Evolutionary conservation across 495 filamentous ascomycete species (phyloP).

Genomic region (Xylaria curta): DNA sequence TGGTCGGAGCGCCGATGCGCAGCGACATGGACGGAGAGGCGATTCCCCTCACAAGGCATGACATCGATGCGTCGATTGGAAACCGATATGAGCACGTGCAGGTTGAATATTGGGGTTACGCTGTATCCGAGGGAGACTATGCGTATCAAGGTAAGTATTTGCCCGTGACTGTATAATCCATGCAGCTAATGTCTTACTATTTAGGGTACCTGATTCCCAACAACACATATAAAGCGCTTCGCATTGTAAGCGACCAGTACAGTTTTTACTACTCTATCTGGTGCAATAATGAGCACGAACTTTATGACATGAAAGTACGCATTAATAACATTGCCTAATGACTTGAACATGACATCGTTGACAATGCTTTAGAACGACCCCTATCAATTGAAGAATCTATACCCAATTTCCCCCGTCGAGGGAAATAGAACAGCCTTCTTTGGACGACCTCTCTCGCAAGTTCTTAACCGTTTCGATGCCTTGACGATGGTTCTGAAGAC

Average conservation of each 20-base stretch:
- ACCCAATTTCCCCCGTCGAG: neutral
- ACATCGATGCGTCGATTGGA: conserved; percentile 21
- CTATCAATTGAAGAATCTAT: conserved; percentile 29
- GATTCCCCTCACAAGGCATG: conserved; percentile 40
- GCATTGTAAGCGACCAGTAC: conserved; percentile 50
- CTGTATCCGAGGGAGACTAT: conserved; percentile 41
- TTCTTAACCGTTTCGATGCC: conserved; percentile 54
- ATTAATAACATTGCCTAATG: neutral
- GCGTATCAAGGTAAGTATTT: neutral
- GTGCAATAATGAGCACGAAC: conserved; percentile 59
- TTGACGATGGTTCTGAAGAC: conserved; percentile 59
- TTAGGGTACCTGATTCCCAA: conserved; percentile 36
- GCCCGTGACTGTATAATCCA: neutral
- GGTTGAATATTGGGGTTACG: conserved; percentile 58
- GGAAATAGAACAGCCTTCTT: neutral
- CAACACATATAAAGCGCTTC: conserved; percentile 60
- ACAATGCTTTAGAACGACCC: conserved; percentile 14
- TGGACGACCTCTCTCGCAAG: conserved; percentile 37
- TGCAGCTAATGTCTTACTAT: neutral
- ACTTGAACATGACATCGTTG: neutral
- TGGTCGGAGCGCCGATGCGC: conserved; percentile 14
- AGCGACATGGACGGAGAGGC: conserved; percentile 34
- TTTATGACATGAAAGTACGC: conserved; percentile 57
- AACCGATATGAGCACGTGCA: conserved; percentile 53
- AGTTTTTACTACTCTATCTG: conserved; percentile 59